Percentiles rank a stretch among this genome's conserved stretches.
phyloP scores from a whole-genome alignment of 345 rosid genomes.

The Gossypium bickii region DNA sequence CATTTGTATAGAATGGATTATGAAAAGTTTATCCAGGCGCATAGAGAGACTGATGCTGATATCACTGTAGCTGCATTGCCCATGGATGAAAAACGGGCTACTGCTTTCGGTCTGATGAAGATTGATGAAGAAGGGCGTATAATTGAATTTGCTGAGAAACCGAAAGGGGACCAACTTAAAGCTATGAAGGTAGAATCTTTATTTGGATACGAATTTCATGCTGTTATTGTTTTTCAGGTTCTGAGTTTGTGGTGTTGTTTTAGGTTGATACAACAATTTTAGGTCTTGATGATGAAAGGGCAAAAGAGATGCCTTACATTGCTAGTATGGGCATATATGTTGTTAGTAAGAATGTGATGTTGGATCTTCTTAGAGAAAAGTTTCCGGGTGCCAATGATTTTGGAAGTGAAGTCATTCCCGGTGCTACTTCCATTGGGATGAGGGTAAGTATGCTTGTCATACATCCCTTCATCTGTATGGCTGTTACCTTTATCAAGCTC shows the following conservation, averaged over 20 bases:
- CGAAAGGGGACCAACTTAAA: constrained; percentile 85
- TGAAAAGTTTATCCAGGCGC: constrained; percentile 91
- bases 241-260: constrained; percentile 6
- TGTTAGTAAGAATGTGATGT: constrained; percentile 83
- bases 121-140: constrained; percentile 95
- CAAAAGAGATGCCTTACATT: constrained; percentile 88
- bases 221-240: neutral
- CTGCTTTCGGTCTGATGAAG: constrained; percentile 94
- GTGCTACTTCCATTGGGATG: constrained; percentile 83
- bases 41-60: constrained; percentile 93
- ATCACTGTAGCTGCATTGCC: constrained; percentile 97
- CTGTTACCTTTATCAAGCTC: neutral
- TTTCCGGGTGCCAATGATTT: constrained; percentile 98
- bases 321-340: constrained; percentile 99
- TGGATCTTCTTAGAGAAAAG: constrained; percentile 71
- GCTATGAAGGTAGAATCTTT: constrained; percentile 65
- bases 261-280: constrained; percentile 93
- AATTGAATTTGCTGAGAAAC: constrained; percentile 88
- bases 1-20: constrained; percentile 96
- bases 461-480: neutral
- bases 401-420: constrained; percentile 97
- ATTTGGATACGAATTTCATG: neutral
- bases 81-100: constrained; percentile 86
- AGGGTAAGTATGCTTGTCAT: constrained; percentile 46
- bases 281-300: constrained; percentile 87